These are phyloP conservation scores for Aureobasidium sp. DNA, from an alignment of 2,329 filamentous ascomycete species.

Conservation along the genomic window DNA sequence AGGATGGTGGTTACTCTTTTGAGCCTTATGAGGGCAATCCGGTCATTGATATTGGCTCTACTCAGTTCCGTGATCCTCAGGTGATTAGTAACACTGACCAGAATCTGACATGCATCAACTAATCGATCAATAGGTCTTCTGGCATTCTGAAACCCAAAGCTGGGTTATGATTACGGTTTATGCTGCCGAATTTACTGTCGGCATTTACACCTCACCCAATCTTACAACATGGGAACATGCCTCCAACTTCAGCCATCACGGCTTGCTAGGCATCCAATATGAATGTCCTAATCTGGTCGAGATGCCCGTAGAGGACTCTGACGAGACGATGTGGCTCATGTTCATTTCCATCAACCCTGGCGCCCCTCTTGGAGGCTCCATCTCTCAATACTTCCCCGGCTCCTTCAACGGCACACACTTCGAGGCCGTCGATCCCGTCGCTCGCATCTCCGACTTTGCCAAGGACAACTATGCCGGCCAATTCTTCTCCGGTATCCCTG, in stretches of 20 bases:
- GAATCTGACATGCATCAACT: neutral
- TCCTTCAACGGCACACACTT: slow-evolving; percentile 61
- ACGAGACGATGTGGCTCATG: slow-evolving; percentile 40
- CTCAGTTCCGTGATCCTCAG: slow-evolving; percentile 60
- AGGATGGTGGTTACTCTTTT: slow-evolving; percentile 57
- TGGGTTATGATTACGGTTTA: slow-evolving; percentile 56
- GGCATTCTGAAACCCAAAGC: slow-evolving; percentile 42
- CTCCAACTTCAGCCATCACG: slow-evolving; percentile 52
- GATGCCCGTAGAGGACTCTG: slow-evolving; percentile 43
- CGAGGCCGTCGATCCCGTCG: slow-evolving; percentile 34
- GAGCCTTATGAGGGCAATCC: slow-evolving; percentile 54
- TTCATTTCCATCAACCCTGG: slow-evolving; percentile 52
- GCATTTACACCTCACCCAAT: slow-evolving; percentile 55
- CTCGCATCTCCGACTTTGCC: slow-evolving; percentile 27
- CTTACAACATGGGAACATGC: slow-evolving; percentile 52
- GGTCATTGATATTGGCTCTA: slow-evolving; percentile 49
- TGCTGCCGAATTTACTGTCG: slow-evolving; percentile 48
- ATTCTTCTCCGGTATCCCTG: slow-evolving; percentile 45
- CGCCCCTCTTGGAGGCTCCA: slow-evolving; percentile 50
- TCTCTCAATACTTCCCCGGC: slow-evolving; percentile 51
- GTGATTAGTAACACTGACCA: neutral
- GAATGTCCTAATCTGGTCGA: slow-evolving; percentile 58
- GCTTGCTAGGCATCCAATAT: slow-evolving; percentile 50
- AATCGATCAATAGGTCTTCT: slow-evolving; percentile 39
- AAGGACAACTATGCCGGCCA: slow-evolving; percentile 52